phyloP scores from a whole-genome alignment of 495 filamentous ascomycete genomes.

The Penicillium coffeae region DNA sequence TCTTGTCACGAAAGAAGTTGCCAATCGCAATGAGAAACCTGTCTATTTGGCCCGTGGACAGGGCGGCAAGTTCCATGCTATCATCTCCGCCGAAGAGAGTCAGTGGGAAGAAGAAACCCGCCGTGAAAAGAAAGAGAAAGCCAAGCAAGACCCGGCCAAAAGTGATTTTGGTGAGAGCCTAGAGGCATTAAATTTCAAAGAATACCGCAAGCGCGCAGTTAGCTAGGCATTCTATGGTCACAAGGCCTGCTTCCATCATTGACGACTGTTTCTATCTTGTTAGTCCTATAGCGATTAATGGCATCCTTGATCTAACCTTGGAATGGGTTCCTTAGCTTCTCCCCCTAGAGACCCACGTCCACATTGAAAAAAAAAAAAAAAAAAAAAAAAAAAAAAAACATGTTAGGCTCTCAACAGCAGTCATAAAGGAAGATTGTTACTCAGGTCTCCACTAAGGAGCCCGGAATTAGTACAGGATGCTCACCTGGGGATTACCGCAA shows the following conservation, averaged over 20 bases:
- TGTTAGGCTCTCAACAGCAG: too few relatives aligned
- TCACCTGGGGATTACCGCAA: too few relatives aligned
- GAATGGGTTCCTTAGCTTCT: not conserved
- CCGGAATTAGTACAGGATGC: too few relatives aligned
- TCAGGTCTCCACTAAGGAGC: too few relatives aligned
- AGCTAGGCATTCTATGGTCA: slow-evolving; percentile 11
- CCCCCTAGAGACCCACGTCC: not conserved
- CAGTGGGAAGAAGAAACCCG: slow-evolving; percentile 51
- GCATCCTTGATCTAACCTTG: not conserved
- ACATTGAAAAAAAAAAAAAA: too few relatives aligned
- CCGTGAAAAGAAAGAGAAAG: slow-evolving; percentile 28
- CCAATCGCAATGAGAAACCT: slow-evolving; percentile 56
- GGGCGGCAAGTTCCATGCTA: slow-evolving; percentile 52
- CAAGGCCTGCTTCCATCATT: too few relatives aligned
- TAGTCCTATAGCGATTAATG: not conserved
- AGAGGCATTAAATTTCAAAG: slow-evolving; percentile 46
- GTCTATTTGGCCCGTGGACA: slow-evolving; percentile 61
- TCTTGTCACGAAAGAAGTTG: slow-evolving; percentile 72
- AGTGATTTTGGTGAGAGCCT: slow-evolving; percentile 22
- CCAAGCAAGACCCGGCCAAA: slow-evolving; percentile 23
- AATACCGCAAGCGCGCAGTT: slow-evolving; percentile 47
- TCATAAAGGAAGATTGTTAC: too few relatives aligned
- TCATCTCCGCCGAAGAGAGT: slow-evolving; percentile 61
- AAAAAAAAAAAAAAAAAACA: too few relatives aligned
- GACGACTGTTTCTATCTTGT: not conserved